phyloP scores from a whole-genome alignment of 495 filamentous ascomycete species.

The Penicillium bovifimosum region DNA sequence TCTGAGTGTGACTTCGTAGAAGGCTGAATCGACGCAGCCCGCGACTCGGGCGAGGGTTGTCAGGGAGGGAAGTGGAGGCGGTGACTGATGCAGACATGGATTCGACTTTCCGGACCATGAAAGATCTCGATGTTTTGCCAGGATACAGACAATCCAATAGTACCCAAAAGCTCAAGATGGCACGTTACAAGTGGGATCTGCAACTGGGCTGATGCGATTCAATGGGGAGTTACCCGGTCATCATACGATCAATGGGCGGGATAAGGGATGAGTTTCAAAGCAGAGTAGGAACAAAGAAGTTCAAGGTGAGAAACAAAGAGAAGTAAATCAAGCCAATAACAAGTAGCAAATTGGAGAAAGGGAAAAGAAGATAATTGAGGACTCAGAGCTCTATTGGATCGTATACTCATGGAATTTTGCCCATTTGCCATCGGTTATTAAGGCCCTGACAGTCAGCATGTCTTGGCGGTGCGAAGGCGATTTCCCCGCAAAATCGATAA shows the following conservation, averaged over 20 bases:
- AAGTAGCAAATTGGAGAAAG: neutral
- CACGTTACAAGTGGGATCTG: slow-evolving; percentile 12
- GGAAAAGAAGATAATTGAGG: neutral
- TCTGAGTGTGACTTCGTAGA: slow-evolving; percentile 67
- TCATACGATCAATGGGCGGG: slow-evolving; percentile 3
- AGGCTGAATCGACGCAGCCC: slow-evolving; percentile 64
- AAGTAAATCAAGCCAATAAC: neutral
- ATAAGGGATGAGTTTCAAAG: neutral
- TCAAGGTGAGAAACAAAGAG: neutral
- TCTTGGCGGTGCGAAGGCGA: neutral
- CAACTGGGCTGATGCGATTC: slow-evolving; percentile 14
- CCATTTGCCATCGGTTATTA: slow-evolving; percentile 6
- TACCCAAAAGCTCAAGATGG: neutral
- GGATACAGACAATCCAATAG: neutral
- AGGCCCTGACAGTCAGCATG: neutral
- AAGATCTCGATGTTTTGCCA: neutral
- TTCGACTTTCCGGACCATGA: neutral
- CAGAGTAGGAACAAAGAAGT: neutral
- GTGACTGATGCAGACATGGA: slow-evolving; percentile 38
- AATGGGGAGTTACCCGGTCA: neutral
- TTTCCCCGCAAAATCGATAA: slow-evolving; percentile 1
- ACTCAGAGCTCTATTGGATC: neutral
- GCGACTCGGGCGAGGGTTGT: slow-evolving; percentile 48
- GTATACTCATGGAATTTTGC: neutral
- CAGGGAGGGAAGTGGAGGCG: slow-evolving; percentile 36